Evolutionary conservation across 2,329 filamentous ascomycete genomes (phyloP), one percentile per base, ranked within the genome.

Genomic region (Chrysosporium keratinophilum): DNA sequence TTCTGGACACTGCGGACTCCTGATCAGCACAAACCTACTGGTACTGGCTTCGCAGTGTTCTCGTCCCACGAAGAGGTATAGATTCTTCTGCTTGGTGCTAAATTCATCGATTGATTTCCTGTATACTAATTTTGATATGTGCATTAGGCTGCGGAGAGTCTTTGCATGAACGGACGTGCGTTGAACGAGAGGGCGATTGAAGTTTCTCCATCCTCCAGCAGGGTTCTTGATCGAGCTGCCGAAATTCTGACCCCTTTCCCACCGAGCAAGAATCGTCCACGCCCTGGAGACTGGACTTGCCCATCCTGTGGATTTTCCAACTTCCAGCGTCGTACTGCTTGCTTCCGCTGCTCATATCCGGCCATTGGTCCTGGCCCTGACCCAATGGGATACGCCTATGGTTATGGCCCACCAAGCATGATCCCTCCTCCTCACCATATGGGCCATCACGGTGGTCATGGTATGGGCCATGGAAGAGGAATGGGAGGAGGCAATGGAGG

Each of bases 321-420:
- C 78, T 98, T 98, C 77, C 93, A 98, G 74, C 88, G 93, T 64
- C 88, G 93, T 63, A 97, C 93, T 15, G 93, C 91, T 50, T 98
- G 93, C 73, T 98, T 98, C 85, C 87, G 93, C 63, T 98, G 93
- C 77, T 96, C 90, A 1, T 98, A 94, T 82, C 91, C 93, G n/a
- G 91, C 93, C 23, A 88, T 94, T 70, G 85, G 85, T 58, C 82
- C 85, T 35, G 85, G 82, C 14, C 86, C 85, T 35, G 86, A 88
- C 63, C 83, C 85, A 42, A 83, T 85, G 69, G 83, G 80, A 57
- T 87, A 85, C 45, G 78, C 79, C 17, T 78, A 76, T 60, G 39
- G 68, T 44, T 75, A 75, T 59, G 71, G 75, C 34, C 87, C 88
- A 39, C 88, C 88, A 58, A 80, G 82, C 53, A 88, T 91, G 82